Conservation (phyloP, 257 asterid genomes). For the Verbena officinalis region DNA sequence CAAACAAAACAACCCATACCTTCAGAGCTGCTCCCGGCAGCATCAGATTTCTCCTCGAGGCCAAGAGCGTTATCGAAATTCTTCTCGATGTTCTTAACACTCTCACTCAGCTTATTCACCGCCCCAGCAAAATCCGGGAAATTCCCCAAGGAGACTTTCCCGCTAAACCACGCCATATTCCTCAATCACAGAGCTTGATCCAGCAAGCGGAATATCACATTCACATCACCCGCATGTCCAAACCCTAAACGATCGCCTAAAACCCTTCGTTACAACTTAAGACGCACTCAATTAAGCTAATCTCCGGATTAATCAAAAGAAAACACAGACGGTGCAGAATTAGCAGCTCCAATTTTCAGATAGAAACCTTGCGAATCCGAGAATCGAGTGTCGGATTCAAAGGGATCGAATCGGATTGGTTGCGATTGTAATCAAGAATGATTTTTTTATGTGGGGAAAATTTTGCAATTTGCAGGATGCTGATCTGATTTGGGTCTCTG, state of each 20-base stretch:
- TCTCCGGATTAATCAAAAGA: background rate
- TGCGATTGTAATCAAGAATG: background rate
- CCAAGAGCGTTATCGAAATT: constrained; percentile 84
- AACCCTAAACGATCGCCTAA: background rate
- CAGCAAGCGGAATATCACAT: constrained; percentile 21
- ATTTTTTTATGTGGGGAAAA: background rate
- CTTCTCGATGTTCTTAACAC: constrained; percentile 85
- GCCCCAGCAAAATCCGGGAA: constrained; percentile 87
- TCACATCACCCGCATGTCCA: constrained; percentile 2
- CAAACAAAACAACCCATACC: constrained; percentile 39
- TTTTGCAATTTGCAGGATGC: background rate
- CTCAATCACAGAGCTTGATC: constrained; percentile 30
- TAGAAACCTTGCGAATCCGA: constrained; percentile 5
- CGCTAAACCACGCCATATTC: constrained; percentile 78
- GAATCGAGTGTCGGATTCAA: background rate
- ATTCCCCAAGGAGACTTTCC: constrained; percentile 63
- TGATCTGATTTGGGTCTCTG: constrained; percentile 18
- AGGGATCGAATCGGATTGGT: background rate
- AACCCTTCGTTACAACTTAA: background rate
- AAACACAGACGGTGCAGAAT: background rate
- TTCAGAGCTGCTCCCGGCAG: constrained; percentile 43
- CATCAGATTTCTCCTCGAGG: constrained; percentile 69
- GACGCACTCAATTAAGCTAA: background rate
- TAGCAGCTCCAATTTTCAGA: background rate
- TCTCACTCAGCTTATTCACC: constrained; percentile 79